A percentile compares a stretch with the other conserved stretches of the same genome.
Evolutionary conservation across 345 rosid species (phyloP).

Genomic region (Sisymbrium irio): DNA sequence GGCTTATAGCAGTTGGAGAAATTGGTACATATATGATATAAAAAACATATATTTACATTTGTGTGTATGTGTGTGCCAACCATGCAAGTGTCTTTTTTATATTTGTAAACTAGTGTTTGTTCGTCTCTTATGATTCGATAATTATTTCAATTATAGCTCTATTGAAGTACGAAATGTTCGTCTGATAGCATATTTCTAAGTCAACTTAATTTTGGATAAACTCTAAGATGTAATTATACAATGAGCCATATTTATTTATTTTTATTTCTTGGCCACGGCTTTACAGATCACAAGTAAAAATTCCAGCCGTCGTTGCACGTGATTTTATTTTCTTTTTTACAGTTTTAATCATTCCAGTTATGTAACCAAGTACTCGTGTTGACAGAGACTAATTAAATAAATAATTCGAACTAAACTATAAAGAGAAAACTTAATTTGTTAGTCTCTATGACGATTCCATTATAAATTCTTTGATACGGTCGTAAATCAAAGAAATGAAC

Average conservation of each 20-base stretch:
- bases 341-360: conserved; percentile 22
- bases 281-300: conserved; percentile 29
- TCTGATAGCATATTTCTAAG: conserved; percentile 20
- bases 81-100: background rate
- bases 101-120: conserved; percentile 6
- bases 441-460: background rate
- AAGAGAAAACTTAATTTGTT: background rate
- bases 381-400: background rate
- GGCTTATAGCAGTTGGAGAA: background rate
- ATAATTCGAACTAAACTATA: background rate
- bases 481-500: background rate
- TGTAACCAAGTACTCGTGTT: background rate
- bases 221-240: conserved; percentile 14
- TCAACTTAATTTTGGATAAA: conserved; percentile 28
- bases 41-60: background rate
- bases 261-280: conserved; percentile 7
- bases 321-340: background rate
- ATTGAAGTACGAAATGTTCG: conserved; percentile 14
- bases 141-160: background rate
- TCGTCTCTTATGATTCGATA: conserved; percentile 7
- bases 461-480: background rate
- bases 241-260: background rate
- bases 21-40: background rate
- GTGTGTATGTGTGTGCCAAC: background rate
- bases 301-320: conserved; percentile 31